phyloP scores from a whole-genome alignment of 202 grass and related monocot genomes.

The Eragrostis tef region DNA sequence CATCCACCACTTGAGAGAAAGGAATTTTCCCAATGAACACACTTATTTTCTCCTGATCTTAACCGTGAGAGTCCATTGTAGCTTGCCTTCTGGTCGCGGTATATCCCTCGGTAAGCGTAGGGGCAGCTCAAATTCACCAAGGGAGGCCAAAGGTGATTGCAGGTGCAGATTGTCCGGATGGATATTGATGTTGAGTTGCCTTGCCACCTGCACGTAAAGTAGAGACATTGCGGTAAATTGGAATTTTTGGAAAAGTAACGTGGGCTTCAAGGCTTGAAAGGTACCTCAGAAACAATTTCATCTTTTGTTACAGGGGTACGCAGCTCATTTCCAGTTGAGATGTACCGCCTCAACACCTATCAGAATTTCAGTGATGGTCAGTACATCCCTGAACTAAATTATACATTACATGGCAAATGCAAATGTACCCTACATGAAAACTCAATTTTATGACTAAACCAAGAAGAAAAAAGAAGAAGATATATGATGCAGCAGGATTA shows the following conservation, averaged over 20 bases:
- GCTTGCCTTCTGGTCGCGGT: constrained; percentile 75
- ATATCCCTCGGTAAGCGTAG: constrained; percentile 78
- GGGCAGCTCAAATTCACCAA: constrained; percentile 88
- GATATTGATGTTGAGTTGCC: constrained; percentile 79
- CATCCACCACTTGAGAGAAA: neutral
- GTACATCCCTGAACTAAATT: neutral
- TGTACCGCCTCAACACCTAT: constrained; percentile 81
- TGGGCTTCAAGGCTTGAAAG: neutral
- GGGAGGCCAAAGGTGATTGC: constrained; percentile 55
- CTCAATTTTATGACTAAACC: neutral
- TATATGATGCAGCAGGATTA: constrained; percentile 14
- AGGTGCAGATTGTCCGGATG: constrained; percentile 83
- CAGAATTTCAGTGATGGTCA: constrained; percentile 23
- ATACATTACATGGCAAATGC: neutral
- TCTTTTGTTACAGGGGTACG: constrained; percentile 73
- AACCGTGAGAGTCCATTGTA: constrained; percentile 79
- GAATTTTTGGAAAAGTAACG: neutral
- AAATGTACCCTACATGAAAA: neutral
- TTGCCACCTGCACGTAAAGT: constrained; percentile 60
- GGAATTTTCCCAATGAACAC: neutral
- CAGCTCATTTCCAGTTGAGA: constrained; percentile 69
- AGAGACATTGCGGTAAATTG: constrained; percentile 17
- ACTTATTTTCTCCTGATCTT: constrained; percentile 79
- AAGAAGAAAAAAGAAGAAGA: neutral
- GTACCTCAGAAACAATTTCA: constrained; percentile 84